These are phyloP conservation scores for Leishmania lainsoni DNA, from an alignment of 208 protist species.

Conservation along the genomic window DNA sequence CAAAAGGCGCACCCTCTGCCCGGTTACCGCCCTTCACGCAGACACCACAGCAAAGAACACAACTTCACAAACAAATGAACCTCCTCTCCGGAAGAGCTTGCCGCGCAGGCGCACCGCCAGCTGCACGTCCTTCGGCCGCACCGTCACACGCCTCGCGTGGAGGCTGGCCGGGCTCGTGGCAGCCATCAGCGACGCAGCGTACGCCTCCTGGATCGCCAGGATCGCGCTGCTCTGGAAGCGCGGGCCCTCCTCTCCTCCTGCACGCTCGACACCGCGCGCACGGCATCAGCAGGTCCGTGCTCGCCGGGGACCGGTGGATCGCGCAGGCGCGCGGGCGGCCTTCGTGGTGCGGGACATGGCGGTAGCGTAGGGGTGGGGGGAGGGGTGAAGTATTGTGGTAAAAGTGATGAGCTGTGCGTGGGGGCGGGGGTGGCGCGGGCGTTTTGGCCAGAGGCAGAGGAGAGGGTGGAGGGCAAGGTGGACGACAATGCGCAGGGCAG, in stretches of 20 bases:
- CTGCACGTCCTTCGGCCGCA: conserved; percentile 83
- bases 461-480: too few relatives aligned
- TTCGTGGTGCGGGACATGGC: conserved; percentile 98
- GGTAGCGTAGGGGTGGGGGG: neutral
- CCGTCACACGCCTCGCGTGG: conserved; percentile 87
- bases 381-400: too few relatives aligned
- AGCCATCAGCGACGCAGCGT: conserved; percentile 87
- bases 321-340: conserved; percentile 83
- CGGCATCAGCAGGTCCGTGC: conserved; percentile 70
- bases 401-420: too few relatives aligned
- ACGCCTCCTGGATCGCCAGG: conserved; percentile 88
- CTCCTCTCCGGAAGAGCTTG: conserved; percentile 2
- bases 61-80: neutral
- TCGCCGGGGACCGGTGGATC: conserved; percentile 50
- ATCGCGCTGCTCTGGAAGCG: conserved; percentile 89
- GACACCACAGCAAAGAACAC: neutral
- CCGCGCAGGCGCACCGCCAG: conserved; percentile 18
- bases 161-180: conserved; percentile 90
- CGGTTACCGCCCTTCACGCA: neutral
- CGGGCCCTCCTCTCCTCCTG: conserved; percentile 75
- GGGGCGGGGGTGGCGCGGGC: too few relatives aligned
- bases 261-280: conserved; percentile 48
- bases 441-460: too few relatives aligned
- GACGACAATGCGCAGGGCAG: too few relatives aligned
- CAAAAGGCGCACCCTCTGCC: neutral